These are phyloP conservation scores for Lumnitzera littorea DNA, from an alignment of 345 rosid species.

Conservation along the genomic window DNA sequence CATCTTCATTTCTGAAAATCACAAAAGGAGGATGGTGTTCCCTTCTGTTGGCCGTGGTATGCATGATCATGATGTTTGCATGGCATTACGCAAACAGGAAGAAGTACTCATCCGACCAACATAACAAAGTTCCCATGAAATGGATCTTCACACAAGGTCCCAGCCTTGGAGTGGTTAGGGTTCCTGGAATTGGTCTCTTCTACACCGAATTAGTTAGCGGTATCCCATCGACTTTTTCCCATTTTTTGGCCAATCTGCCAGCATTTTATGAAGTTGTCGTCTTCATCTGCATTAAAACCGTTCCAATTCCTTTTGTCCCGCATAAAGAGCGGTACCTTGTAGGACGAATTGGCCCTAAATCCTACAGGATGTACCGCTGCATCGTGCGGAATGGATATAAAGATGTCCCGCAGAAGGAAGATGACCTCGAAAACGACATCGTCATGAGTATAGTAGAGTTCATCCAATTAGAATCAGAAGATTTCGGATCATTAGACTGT, in stretches of 20 bases:
- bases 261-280: conserved; percentile 90
- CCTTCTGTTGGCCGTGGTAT: conserved; percentile 48
- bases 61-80: conserved; percentile 46
- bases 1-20: conserved; percentile 51
- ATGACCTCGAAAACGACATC: conserved; percentile 74
- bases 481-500: conserved; percentile 38
- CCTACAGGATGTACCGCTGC: conserved; percentile 84
- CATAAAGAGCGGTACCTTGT: conserved; percentile 78
- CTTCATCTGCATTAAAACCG: conserved; percentile 76
- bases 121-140: conserved; percentile 79
- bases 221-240: conserved; percentile 73
- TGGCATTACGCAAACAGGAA: conserved; percentile 84
- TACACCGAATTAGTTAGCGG: conserved; percentile 76
- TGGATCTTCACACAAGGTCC: conserved; percentile 71
- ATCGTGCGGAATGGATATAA: conserved; percentile 83
- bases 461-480: conserved; percentile 89
- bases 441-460: conserved; percentile 86
- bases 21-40: conserved; percentile 79
- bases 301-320: conserved; percentile 78
- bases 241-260: conserved; percentile 75
- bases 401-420: conserved; percentile 61
- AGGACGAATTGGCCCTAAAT: conserved; percentile 88
- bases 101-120: conserved; percentile 71
- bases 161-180: conserved; percentile 77
- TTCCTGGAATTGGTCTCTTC: conserved; percentile 91